Conservation (phyloP, 1,139 yeast species). For the Hansenula sp. region DNA sequence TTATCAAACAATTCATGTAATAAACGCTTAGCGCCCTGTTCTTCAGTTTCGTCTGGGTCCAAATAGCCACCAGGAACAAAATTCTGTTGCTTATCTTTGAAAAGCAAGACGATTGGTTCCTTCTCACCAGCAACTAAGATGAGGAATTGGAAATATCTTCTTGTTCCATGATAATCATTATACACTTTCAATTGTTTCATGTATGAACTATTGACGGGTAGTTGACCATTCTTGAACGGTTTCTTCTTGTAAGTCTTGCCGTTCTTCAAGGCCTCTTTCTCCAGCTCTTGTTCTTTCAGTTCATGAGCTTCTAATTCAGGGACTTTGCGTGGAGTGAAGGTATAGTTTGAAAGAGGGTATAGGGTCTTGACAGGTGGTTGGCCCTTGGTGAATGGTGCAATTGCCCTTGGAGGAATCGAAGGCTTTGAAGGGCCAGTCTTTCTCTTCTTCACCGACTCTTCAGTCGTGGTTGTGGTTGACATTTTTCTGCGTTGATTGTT, state of each 20-base stretch:
- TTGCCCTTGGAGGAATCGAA: background rate
- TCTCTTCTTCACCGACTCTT: background rate
- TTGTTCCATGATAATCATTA: conserved; percentile 27
- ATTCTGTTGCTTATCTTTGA: conserved; percentile 19
- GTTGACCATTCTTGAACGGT: conserved; percentile 4
- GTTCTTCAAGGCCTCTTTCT: background rate
- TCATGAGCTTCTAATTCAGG: background rate
- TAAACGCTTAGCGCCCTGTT: conserved; percentile 23
- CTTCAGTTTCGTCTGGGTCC: conserved; percentile 27
- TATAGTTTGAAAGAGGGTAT: background rate
- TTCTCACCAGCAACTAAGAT: conserved; percentile 31
- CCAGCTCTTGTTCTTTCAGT: background rate
- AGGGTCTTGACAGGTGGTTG: background rate
- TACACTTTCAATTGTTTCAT: conserved; percentile 25
- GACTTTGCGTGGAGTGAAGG: background rate
- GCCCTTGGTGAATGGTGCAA: background rate
- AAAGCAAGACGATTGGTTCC: conserved; percentile 29
- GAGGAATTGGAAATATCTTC: conserved; percentile 31
- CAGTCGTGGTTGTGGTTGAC: no score
- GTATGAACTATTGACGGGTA: conserved; percentile 6
- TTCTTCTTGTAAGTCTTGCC: conserved; percentile 1
- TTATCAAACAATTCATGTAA: conserved; percentile 25
- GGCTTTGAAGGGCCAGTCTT: background rate
- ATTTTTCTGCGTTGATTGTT: no score
- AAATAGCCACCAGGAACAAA: conserved; percentile 30